Conservation (phyloP, 2,329 filamentous ascomycete species). For the Sphaerostilbella broomeana region DNA sequence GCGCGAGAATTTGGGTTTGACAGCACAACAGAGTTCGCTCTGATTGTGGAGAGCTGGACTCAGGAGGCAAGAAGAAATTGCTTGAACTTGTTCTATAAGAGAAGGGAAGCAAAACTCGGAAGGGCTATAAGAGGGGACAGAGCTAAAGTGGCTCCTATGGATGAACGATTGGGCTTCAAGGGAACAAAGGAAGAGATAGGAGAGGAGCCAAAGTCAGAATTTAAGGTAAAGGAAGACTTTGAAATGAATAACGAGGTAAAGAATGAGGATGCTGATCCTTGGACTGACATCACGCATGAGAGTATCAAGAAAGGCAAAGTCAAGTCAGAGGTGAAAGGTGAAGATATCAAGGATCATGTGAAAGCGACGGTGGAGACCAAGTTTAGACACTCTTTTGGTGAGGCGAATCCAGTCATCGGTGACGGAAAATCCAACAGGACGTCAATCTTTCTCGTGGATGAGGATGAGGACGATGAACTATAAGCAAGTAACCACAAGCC, state of each 20-base stretch:
- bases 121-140: constrained; percentile 15
- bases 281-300: constrained; percentile 4
- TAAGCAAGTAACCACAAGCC: too few species aligned
- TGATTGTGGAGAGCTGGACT: constrained; percentile 86
- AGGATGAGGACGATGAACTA: constrained; percentile 34
- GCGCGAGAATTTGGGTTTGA: constrained; percentile 70
- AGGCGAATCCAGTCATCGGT: constrained; percentile 18
- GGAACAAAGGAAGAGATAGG: constrained; percentile 12
- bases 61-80: constrained; percentile 73
- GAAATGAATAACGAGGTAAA: constrained; percentile 8
- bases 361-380: constrained; percentile 17
- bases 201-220: constrained; percentile 7
- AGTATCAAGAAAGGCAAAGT: not conserved
- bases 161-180: too few species aligned
- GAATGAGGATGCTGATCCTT: not conserved
- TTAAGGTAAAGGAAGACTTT: constrained; percentile 8
- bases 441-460: constrained; percentile 33
- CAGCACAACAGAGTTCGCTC: constrained; percentile 74
- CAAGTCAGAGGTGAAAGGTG: constrained; percentile 4
- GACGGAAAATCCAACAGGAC: constrained; percentile 22
- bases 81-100: constrained; percentile 72
- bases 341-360: constrained; percentile 12
- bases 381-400: constrained; percentile 3
- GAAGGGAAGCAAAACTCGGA: constrained; percentile 49
- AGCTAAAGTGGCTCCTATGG: too few species aligned